Evolutionary conservation across 768 basidiomycete species (phyloP), one percentile per base, ranked within the genome.

Genomic region (Tulasnella sp.): DNA sequence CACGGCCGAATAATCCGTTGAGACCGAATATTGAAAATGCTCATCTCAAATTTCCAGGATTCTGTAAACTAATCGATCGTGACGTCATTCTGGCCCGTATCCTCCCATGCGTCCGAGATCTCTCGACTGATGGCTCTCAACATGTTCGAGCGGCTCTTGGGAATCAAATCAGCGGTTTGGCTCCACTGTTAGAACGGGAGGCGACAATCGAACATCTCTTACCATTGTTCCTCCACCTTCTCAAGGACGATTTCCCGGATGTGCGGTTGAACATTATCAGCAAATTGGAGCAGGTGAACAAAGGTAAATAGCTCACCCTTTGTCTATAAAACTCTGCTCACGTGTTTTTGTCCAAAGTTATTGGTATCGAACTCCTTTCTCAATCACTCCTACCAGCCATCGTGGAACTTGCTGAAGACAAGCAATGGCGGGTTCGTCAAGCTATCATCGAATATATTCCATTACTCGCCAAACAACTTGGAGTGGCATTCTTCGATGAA

Each of bases 371-470:
- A 55, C 73, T 90, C 27, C 70, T 99, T 45, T 89, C 90, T 1
- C 90, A 92, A 58, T 92, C 88, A 58, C 81, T 99, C 32, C 77
- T 99, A 27, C 95, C 95, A 7, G 95, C 95, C 32, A 98, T 99
- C 58, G 86, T 98, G 56, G 88, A 98, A 63, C 73, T 99, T 29
- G 95, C 95, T 6, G 93, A 98, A 66, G 95, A 99, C 72, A 99
- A 98, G 65, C 95, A 95, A 55, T 99, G 95, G 95, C 84, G 95
- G 25, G 93, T 99, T 16, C 83, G 95, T 59, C 95, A 99, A 67
- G 95, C 95, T 6, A 98, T 99, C 70, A 99, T 99, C 67, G 95
- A 98, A 67, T 96, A 99, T 69, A 71, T 99, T 59, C 95, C 95
- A n/a, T 77, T 98, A 19, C 82, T 99, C 40, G 92, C 95, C 37